phyloP scores from a whole-genome alignment of 495 filamentous ascomycete species.

The Jackrogersella multiformis region DNA sequence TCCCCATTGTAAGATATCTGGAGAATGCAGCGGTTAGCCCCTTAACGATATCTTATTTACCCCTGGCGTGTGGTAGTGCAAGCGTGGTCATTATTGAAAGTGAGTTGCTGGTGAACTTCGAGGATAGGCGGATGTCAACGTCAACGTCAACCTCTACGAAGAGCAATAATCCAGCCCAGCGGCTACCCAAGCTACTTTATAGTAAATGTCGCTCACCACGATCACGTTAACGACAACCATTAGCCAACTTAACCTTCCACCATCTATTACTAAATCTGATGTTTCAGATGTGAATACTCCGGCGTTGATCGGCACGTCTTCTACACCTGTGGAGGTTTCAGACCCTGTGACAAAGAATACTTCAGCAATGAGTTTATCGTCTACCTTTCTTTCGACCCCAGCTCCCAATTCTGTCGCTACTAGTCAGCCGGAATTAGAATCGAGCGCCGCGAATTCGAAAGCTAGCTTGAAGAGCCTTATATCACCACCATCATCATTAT shows the following conservation, averaged over 20 bases:
- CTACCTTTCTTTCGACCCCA: neutral
- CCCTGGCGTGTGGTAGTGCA: neutral
- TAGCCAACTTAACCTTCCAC: neutral
- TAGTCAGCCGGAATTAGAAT: neutral
- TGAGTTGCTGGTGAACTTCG: neutral
- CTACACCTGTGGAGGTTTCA: neutral
- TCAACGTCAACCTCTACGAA: neutral
- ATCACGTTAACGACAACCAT: slow-evolving; percentile 8
- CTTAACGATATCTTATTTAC: neutral
- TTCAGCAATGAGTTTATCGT: neutral
- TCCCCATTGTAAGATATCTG: neutral
- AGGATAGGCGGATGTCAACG: neutral
- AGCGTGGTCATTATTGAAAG: neutral
- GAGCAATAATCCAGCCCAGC: neutral
- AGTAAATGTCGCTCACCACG: slow-evolving; percentile 10
- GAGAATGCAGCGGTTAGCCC: neutral
- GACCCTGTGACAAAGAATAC: neutral
- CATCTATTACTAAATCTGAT: neutral
- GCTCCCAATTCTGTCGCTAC: neutral
- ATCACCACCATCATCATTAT: neutral
- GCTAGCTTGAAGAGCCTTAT: neutral
- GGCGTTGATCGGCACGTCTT: neutral
- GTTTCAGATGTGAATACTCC: neutral
- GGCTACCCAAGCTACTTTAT: neutral
- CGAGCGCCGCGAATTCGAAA: neutral